Evolutionary conservation across 129 eudicot genomes (phyloP), one percentile per base, ranked within the genome.

Genomic region (Saposhnikovia divaricata): DNA sequence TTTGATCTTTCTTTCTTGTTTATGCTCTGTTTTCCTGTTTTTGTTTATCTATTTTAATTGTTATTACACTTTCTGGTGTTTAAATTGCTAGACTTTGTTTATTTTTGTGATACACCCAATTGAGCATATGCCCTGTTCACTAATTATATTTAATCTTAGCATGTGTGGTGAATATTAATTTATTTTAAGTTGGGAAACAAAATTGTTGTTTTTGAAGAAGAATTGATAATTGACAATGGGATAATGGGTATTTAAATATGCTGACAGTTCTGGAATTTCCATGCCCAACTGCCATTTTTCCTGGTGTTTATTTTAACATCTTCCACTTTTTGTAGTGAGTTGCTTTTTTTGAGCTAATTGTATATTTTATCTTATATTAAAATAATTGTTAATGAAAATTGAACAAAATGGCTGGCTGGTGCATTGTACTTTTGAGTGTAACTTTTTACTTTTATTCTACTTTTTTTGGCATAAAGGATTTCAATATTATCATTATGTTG

Each of bases 391-490:
- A 15, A 59, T 23, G 25, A 53, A 19, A 25, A 19, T 25, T 51
- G 61, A 51, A 40, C 16, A 72, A 69, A 42, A 28, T 45, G 53
- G 70, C 38, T 57, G 69, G 55, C 42, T 85, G 78, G 72, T 34
- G 68, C 72, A n/a, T 61, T 78, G 80, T 44, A 27, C 48, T 46
- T n/a, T 44, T 59, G 31, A 71, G 83, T 38, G 75, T 27, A 66
- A 34, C 72, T 66, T 66, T 66, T 31, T 31, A 59, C 68, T n/a
- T 21, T 57, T 55, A 9, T 55, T 55, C 65, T 48, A 46, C 23
- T 76, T 75, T 80, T 65, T 71, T 80, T 45, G 80, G 7, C 44
- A 61, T 71, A 19, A 57, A 72, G 80, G 77, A 73, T 42, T 75
- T 53, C 23, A 28, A 31, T 39, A 38, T 16, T 16, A 38, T 39